phyloP scores from a whole-genome alignment of 108 stramenopile species.

The Skeletonema menzelii region DNA sequence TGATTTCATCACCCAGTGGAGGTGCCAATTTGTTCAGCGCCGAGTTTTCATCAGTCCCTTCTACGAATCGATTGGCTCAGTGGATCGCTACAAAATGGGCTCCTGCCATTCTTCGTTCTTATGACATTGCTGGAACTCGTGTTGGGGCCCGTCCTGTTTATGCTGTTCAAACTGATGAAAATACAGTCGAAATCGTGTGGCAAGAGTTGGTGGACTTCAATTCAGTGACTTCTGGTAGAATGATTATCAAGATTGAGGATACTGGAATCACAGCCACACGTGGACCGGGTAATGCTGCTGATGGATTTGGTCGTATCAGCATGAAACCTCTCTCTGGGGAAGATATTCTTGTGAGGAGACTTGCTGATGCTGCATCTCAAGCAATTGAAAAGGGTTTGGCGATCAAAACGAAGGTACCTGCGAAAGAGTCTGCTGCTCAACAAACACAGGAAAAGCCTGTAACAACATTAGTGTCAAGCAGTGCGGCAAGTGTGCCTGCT shows the following conservation, averaged over 20 bases:
- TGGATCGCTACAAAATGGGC: slow-evolving; percentile 89
- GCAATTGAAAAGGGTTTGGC: slow-evolving; percentile 87
- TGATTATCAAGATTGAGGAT: slow-evolving; percentile 57
- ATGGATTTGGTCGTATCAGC: slow-evolving; percentile 66
- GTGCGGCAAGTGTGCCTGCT: slow-evolving; percentile 10
- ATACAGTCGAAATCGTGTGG: slow-evolving; percentile 72
- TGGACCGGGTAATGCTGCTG: slow-evolving; percentile 61
- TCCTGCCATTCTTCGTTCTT: slow-evolving; percentile 75
- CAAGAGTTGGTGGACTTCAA: slow-evolving; percentile 74
- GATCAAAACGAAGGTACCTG: slow-evolving; percentile 48
- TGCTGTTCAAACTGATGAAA: slow-evolving; percentile 44
- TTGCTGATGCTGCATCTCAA: slow-evolving; percentile 79
- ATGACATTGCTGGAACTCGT: slow-evolving; percentile 82
- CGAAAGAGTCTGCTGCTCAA: not conserved
- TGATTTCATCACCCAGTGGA: slow-evolving; percentile 20
- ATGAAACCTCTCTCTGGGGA: slow-evolving; percentile 68
- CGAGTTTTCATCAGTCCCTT: slow-evolving; percentile 60
- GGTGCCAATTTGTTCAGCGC: slow-evolving; percentile 57
- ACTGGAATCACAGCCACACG: slow-evolving; percentile 62
- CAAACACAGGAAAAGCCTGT: slow-evolving; percentile 22
- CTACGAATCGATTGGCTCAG: slow-evolving; percentile 65
- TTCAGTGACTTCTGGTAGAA: slow-evolving; percentile 63
- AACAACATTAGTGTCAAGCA: slow-evolving; percentile 13
- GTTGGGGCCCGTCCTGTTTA: slow-evolving; percentile 74
- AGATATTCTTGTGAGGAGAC: slow-evolving; percentile 67